Conservation (phyloP, 2,329 filamentous ascomycete genomes). For the Huntiella decipiens region DNA sequence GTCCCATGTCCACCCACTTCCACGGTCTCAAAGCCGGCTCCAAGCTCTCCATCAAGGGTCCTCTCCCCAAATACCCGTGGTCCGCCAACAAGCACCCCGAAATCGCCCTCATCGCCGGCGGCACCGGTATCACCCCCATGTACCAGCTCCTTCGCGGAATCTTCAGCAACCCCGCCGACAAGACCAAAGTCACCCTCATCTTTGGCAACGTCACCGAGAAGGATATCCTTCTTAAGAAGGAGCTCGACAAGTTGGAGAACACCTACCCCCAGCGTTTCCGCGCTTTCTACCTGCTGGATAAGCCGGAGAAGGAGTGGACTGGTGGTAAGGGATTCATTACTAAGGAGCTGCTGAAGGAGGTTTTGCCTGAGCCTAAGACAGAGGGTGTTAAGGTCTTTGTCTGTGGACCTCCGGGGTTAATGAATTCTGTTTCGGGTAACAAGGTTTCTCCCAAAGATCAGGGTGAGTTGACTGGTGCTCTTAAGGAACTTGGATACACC, state of each 20-base stretch:
- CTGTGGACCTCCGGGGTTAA: constrained; percentile 79
- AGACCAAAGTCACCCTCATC: constrained; percentile 91
- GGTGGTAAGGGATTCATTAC: constrained; percentile 64
- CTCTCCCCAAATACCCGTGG: constrained; percentile 87
- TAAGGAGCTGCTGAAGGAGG: constrained; percentile 87
- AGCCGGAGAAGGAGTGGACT: constrained; percentile 57
- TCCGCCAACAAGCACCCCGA: constrained; percentile 81
- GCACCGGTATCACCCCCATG: constrained; percentile 95
- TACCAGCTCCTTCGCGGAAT: constrained; percentile 83
- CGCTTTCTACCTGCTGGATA: constrained; percentile 84
- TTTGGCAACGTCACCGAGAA: constrained; percentile 81
- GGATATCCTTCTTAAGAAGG: constrained; percentile 77
- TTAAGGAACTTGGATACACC: constrained; percentile 60
- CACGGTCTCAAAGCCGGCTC: constrained; percentile 70
- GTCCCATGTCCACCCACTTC: constrained; percentile 80
- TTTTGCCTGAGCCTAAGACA: constrained; percentile 77
- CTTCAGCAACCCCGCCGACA: constrained; percentile 90
- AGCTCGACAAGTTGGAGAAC: constrained; percentile 78
- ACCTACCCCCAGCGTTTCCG: constrained; percentile 88
- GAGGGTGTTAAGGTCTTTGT: constrained; percentile 94
- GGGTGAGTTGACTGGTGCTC: constrained; percentile 64
- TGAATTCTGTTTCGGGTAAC: constrained; percentile 74
- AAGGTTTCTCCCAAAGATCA: constrained; percentile 92
- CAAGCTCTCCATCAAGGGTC: constrained; percentile 79
- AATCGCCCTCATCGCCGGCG: constrained; percentile 73